These are phyloP conservation scores for Candida tibetensis DNA, from an alignment of 805 yeast genomes.

Conservation along the genomic window DNA sequence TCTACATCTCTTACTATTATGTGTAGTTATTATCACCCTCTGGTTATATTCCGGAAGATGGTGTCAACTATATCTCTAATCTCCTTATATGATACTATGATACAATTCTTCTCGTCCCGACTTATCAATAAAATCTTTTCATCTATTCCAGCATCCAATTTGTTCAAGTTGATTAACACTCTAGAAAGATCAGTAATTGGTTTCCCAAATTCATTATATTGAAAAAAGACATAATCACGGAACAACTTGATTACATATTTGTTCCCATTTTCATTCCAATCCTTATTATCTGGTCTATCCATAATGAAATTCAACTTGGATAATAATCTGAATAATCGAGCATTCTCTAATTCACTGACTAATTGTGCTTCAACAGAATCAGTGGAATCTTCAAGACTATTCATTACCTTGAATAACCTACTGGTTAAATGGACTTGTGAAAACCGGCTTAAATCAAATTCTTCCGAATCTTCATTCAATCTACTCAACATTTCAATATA, in stretches of 20 bases:
- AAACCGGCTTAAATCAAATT: conserved; percentile 23
- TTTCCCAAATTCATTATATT: conserved; percentile 70
- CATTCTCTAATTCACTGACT: conserved; percentile 79
- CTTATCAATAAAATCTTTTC: conserved; percentile 80
- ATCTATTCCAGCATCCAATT: conserved; percentile 87
- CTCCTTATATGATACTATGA: conserved; percentile 83
- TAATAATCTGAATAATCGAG: conserved; percentile 76
- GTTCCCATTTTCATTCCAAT: conserved; percentile 75
- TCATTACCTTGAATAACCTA: conserved; percentile 45
- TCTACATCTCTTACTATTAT: neutral
- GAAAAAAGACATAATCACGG: conserved; percentile 83
- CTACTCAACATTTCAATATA: conserved; percentile 42
- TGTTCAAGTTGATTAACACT: conserved; percentile 75
- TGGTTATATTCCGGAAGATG: conserved; percentile 50
- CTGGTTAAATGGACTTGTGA: conserved; percentile 21
- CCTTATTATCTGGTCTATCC: conserved; percentile 62
- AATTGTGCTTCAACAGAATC: conserved; percentile 64
- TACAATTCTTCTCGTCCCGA: conserved; percentile 79
- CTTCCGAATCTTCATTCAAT: conserved; percentile 15
- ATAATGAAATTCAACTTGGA: conserved; percentile 76
- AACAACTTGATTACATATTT: conserved; percentile 63
- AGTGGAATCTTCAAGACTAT: conserved; percentile 48
- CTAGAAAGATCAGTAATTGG: conserved; percentile 81
- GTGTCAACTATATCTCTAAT: conserved; percentile 67
- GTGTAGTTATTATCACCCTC: conserved; percentile 46